Conservation (phyloP, 495 filamentous ascomycete species). For the Zalerion maritima region DNA sequence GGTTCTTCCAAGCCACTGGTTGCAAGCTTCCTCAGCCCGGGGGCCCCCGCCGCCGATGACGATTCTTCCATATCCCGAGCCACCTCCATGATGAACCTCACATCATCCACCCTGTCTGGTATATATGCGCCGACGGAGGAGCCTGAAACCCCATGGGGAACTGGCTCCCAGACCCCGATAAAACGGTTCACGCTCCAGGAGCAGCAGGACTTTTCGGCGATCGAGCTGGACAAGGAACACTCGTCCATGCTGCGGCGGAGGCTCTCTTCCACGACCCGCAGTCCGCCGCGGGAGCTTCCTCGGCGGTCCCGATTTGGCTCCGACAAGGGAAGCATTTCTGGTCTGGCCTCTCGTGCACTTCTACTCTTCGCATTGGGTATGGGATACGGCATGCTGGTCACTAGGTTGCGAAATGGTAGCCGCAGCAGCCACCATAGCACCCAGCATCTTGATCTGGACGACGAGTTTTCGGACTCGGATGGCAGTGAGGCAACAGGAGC, state of each 20-base stretch:
- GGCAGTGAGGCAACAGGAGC: slow-evolving; percentile 40
- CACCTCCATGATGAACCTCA: slow-evolving; percentile 73
- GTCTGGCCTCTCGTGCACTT: slow-evolving; percentile 37
- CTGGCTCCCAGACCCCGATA: slow-evolving; percentile 49
- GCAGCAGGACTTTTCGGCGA: slow-evolving; percentile 11
- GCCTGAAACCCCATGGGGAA: slow-evolving; percentile 47
- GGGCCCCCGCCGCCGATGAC: slow-evolving; percentile 11
- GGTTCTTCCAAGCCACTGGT: slow-evolving; percentile 15
- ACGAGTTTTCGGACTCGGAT: too few relatives aligned
- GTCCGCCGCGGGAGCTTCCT: slow-evolving; percentile 9
- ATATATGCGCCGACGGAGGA: slow-evolving; percentile 62
- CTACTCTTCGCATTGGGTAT: slow-evolving; percentile 72
- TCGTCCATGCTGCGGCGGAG: background rate
- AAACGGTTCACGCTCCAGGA: slow-evolving; percentile 13
- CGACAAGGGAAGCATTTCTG: slow-evolving; percentile 8
- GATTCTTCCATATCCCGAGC: slow-evolving; percentile 39
- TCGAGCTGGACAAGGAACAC: slow-evolving; percentile 9
- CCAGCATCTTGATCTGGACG: slow-evolving; percentile 45
- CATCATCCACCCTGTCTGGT: slow-evolving; percentile 74
- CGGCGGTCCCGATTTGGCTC: too few relatives aligned
- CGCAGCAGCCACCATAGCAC: slow-evolving; percentile 42
- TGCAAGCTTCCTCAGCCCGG: slow-evolving; percentile 20
- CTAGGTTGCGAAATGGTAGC: slow-evolving; percentile 46
- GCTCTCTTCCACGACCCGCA: slow-evolving; percentile 3
- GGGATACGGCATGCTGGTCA: slow-evolving; percentile 70